These are phyloP conservation scores for Perilla frutescens DNA, from an alignment of 257 asterid species.

Conservation along the genomic window DNA sequence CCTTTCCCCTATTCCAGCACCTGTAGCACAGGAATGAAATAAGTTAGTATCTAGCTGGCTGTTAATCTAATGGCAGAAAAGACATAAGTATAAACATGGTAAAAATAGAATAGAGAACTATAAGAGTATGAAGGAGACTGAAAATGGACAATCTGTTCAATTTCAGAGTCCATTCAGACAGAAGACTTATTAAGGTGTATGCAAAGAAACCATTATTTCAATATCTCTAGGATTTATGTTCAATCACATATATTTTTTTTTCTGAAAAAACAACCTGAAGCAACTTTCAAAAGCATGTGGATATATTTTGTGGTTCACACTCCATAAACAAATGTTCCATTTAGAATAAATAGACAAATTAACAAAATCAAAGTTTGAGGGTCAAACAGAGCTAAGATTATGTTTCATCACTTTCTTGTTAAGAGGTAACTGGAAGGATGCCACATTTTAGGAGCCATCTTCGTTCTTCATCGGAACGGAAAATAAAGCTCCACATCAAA, in stretches of 20 bases:
- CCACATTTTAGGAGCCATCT: neutral
- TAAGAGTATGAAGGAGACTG: neutral
- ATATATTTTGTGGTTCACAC: constrained; percentile 4
- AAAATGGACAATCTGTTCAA: neutral
- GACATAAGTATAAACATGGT: neutral
- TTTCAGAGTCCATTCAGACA: neutral
- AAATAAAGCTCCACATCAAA: neutral
- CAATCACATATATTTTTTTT: neutral
- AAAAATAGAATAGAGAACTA: constrained; percentile 1
- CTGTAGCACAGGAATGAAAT: neutral
- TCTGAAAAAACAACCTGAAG: neutral
- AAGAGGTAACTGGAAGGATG: neutral
- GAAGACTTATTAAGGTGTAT: neutral
- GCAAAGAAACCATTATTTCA: neutral
- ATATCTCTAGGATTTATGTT: neutral
- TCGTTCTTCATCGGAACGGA: neutral
- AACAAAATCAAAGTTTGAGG: neutral
- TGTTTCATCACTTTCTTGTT: neutral
- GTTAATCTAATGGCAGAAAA: constrained; percentile 1
- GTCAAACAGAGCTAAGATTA: neutral
- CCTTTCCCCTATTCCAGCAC: constrained; percentile 17
- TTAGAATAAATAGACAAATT: neutral
- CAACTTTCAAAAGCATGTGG: neutral
- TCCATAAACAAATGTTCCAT: neutral
- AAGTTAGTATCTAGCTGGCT: constrained; percentile 1